phyloP scores from a whole-genome alignment of 345 rosid species.

The Euphorbia pulcherrima region DNA sequence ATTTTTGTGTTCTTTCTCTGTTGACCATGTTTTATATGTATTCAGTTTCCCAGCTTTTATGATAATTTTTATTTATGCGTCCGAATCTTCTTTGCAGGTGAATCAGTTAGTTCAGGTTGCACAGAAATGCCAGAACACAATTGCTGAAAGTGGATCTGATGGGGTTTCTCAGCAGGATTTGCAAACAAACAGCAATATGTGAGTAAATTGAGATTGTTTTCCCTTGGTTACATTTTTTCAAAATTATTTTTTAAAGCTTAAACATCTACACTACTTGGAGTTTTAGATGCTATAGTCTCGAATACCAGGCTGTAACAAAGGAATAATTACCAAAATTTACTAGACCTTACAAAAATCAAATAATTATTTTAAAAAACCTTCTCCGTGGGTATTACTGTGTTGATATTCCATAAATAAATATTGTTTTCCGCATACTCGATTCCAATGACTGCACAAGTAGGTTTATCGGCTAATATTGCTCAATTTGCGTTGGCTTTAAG shows the following conservation, averaged over 20 bases:
- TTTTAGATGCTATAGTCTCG: not conserved
- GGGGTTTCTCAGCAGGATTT: conserved; percentile 85
- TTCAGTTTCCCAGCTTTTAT: not conserved
- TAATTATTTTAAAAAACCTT: not conserved
- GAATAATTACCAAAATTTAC: not conserved
- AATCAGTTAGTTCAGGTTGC: conserved; percentile 91
- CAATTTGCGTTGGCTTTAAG: conserved; percentile 30
- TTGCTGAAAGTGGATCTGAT: conserved; percentile 83
- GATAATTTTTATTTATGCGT: not conserved
- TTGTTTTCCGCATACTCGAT: not conserved
- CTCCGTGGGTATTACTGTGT: not conserved
- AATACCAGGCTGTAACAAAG: not conserved
- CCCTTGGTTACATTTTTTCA: not conserved
- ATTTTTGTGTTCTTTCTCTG: too few relatives aligned
- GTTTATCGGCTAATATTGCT: conserved; percentile 8
- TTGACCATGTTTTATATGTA: not conserved
- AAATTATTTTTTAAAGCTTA: not conserved
- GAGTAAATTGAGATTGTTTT: conserved; percentile 26
- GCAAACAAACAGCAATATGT: conserved; percentile 93
- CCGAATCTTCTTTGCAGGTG: conserved; percentile 47
- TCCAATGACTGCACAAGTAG: not conserved
- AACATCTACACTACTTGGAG: too few relatives aligned
- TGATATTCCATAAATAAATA: not conserved
- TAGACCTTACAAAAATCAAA: not conserved
- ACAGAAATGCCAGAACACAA: conserved; percentile 89